Evolutionary conservation across 129 eudicot genomes (phyloP).

Genomic region (Ambrosia trifida): DNA sequence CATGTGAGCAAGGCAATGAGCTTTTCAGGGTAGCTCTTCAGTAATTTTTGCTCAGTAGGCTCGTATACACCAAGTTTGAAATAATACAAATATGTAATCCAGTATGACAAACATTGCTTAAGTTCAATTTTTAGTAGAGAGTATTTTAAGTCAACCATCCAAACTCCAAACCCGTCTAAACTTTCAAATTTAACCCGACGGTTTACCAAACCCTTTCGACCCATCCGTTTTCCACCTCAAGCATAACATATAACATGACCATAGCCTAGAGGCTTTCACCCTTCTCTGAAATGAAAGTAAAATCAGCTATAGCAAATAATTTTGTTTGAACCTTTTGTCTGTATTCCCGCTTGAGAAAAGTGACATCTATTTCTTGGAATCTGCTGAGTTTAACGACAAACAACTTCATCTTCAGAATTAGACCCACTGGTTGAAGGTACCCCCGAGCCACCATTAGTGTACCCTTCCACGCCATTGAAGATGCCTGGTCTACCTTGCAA

Average conservation of each 20-base stretch:
- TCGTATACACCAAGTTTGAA: not conserved
- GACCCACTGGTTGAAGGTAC: slow-evolving; percentile 89
- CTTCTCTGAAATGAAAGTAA: not conserved
- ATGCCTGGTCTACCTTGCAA: slow-evolving; percentile 51
- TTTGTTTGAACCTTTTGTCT: slow-evolving; percentile 68
- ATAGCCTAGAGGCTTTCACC: slow-evolving; percentile 11
- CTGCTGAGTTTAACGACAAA: slow-evolving; percentile 79
- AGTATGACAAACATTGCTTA: not conserved
- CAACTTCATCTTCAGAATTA: slow-evolving; percentile 90
- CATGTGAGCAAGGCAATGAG: too few species aligned
- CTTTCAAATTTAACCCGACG: not conserved
- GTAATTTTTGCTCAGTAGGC: too few species aligned
- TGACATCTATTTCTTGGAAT: slow-evolving; percentile 68
- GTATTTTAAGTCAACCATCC: not conserved
- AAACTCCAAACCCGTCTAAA: not conserved
- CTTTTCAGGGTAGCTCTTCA: too few species aligned
- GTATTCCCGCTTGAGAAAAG: slow-evolving; percentile 79
- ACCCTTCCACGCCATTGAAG: slow-evolving; percentile 45
- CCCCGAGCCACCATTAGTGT: slow-evolving; percentile 59
- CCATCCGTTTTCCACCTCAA: slow-evolving; percentile 2
- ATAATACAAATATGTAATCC: not conserved
- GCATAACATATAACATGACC: not conserved
- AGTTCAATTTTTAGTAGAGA: not conserved
- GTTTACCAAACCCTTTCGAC: not conserved
- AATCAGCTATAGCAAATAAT: slow-evolving; percentile 5